Evolutionary conservation across 2,329 filamentous ascomycete species (phyloP).

Genomic region (Malbranchea cinnamomea): DNA sequence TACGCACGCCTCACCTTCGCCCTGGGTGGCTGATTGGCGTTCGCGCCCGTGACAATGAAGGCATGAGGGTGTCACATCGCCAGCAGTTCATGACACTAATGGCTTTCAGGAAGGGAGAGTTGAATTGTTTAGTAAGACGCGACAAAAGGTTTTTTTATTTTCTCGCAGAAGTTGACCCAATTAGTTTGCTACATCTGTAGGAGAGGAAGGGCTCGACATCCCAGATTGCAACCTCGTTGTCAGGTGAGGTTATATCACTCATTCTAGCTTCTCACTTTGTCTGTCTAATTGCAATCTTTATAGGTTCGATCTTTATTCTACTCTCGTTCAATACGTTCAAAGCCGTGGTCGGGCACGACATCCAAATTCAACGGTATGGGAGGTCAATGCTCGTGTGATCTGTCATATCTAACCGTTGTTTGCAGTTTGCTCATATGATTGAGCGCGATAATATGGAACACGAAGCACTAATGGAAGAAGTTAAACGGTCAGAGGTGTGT

Average conservation of each 20-base stretch:
- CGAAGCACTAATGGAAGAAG: constrained; percentile 43
- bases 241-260: constrained; percentile 17
- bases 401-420: constrained; percentile 3
- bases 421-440: constrained; percentile 62
- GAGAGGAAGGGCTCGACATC: constrained; percentile 52
- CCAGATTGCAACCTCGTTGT: constrained; percentile 52
- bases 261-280: not conserved
- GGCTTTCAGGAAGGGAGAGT: constrained; percentile 43
- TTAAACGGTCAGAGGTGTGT: constrained; percentile 30
- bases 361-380: constrained; percentile 46
- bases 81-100: constrained; percentile 61
- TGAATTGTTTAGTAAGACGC: constrained; percentile 38
- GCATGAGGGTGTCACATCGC: constrained; percentile 51
- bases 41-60: constrained; percentile 34
- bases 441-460: constrained; percentile 54
- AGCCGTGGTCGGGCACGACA: constrained; percentile 78
- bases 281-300: constrained; percentile 26
- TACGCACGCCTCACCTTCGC: constrained; percentile 44
- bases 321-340: constrained; percentile 90
- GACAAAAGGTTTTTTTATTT: not conserved
- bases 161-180: constrained; percentile 7
- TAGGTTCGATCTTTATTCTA: constrained; percentile 74
- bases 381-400: not conserved
- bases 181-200: constrained; percentile 49
- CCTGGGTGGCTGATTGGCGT: constrained; percentile 51